Percentiles rank a stretch among this genome's conserved stretches.
phyloP scores from a whole-genome alignment of 139 green algal genomes.

The Cymbomonas tetramitiformis region DNA sequence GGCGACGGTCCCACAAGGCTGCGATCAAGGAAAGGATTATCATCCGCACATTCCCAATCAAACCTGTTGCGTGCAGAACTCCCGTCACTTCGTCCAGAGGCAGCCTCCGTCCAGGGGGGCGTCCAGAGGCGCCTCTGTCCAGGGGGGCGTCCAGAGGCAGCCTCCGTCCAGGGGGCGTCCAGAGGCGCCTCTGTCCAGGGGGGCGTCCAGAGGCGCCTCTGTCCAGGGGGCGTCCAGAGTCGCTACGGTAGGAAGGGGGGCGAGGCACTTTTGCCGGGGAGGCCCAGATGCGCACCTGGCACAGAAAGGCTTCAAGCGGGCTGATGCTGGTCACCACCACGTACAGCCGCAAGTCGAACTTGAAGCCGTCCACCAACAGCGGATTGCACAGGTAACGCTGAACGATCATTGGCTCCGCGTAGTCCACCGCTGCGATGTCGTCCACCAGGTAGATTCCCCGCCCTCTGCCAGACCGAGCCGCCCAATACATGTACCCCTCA shows the following conservation, averaged over 20 bases:
- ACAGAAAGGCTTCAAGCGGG: constrained; percentile 19
- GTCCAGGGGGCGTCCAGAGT: background rate
- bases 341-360: constrained; percentile 31
- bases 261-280: background rate
- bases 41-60: no score
- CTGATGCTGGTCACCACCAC: constrained; percentile 24
- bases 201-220: background rate
- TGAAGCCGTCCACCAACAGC: constrained; percentile 18
- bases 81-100: no score
- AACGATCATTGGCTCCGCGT: background rate
- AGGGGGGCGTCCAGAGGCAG: no score
- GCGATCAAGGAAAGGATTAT: no score
- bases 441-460: background rate
- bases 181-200: background rate
- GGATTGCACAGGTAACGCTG: constrained; percentile 16
- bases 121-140: no score
- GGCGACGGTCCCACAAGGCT: no score
- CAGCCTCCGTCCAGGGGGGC: no score
- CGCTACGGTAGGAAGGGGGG: background rate
- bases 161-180: no score
- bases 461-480: no score
- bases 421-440: background rate
- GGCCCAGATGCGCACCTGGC: background rate
- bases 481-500: no score
- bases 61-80: no score